Evolutionary conservation across 106 monocot genomes (phyloP).

Genomic region (Allium fistulosum): DNA sequence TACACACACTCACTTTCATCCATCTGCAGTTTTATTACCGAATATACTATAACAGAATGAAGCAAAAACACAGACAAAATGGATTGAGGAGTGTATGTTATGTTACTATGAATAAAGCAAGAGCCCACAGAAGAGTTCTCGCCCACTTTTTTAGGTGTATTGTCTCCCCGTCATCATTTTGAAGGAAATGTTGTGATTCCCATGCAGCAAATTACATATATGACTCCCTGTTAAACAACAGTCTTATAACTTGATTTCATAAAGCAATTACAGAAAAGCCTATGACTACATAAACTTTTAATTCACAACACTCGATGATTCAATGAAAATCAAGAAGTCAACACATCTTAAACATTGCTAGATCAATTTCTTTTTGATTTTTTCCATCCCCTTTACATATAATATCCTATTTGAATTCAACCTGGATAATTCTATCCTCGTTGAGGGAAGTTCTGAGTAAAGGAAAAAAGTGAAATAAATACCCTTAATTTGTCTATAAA

Average conservation of each 20-base stretch:
- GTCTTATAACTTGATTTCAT: conserved; percentile 18
- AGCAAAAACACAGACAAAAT: neutral
- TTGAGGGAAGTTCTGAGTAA: too few relatives aligned
- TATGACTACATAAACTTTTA: neutral
- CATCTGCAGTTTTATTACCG: neutral
- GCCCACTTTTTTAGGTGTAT: conserved; percentile 94
- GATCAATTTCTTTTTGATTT: conserved; percentile 64
- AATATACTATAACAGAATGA: neutral
- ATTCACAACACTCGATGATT: neutral
- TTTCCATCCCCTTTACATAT: conserved; percentile 65
- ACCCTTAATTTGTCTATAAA: conserved; percentile 4
- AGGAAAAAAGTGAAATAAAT: neutral
- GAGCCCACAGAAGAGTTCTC: conserved; percentile 9
- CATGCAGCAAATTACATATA: conserved; percentile 93
- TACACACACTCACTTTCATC: too few relatives aligned
- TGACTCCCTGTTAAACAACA: conserved; percentile 74
- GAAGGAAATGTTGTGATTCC: conserved; percentile 96
- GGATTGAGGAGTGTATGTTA: neutral
- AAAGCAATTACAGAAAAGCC: conserved; percentile 14
- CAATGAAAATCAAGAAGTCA: neutral
- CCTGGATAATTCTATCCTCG: too few relatives aligned
- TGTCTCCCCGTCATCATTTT: conserved; percentile 86
- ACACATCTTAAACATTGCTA: conserved; percentile 69
- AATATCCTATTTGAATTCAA: neutral
- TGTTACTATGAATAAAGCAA: neutral